phyloP scores from a whole-genome alignment of 805 yeast species.

The Metschnikowia koreensis region DNA sequence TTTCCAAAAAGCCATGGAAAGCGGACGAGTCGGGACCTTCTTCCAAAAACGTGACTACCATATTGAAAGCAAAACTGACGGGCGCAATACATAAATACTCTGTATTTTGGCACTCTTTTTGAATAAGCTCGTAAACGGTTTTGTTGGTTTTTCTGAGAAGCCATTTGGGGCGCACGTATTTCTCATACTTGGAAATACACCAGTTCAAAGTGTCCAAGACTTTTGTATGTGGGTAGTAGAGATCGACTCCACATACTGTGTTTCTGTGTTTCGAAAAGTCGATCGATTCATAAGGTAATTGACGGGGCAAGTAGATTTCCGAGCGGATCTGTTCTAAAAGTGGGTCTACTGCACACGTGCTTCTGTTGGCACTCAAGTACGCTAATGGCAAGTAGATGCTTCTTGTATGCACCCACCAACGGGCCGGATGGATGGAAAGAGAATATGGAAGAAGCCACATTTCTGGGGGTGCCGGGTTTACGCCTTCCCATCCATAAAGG shows the following conservation, averaged over 20 bases:
- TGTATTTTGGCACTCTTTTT: constrained; percentile 76
- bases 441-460: constrained; percentile 82
- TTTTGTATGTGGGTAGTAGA: constrained; percentile 88
- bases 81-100: constrained; percentile 89
- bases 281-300: constrained; percentile 58
- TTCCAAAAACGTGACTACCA: constrained; percentile 65
- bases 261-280: constrained; percentile 73
- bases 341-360: constrained; percentile 59
- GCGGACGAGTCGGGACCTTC: constrained; percentile 67
- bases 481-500: constrained; percentile 92
- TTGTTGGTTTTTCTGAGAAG: constrained; percentile 50
- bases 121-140: constrained; percentile 58
- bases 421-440: constrained; percentile 85
- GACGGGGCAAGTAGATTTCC: constrained; percentile 63
- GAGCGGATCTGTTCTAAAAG: constrained; percentile 62
- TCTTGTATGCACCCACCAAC: constrained; percentile 99
- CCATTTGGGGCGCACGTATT: constrained; percentile 75
- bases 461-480: constrained; percentile 97
- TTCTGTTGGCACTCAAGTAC: constrained; percentile 61
- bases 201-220: constrained; percentile 62
- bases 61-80: constrained; percentile 80
- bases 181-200: constrained; percentile 62
- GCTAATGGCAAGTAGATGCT: constrained; percentile 88
- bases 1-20: constrained; percentile 51
- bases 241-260: constrained; percentile 85